These are phyloP conservation scores for Tricharina praecox DNA, from an alignment of 495 filamentous ascomycete genomes.

Conservation along the genomic window DNA sequence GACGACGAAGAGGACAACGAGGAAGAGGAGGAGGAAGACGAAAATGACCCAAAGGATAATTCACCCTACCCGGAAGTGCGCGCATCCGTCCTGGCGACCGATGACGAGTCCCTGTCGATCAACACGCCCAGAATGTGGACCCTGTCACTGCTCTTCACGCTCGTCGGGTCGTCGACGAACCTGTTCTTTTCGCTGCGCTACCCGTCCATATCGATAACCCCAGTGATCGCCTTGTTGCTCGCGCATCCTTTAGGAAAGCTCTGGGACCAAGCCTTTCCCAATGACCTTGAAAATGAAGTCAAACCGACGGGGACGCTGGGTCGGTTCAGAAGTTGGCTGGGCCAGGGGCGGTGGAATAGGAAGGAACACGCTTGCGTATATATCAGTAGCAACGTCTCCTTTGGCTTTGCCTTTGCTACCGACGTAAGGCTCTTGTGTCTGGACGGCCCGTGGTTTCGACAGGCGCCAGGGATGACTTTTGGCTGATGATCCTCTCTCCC, in stretches of 20 bases:
- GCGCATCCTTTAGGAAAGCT: conserved; percentile 63
- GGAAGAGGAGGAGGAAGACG: conserved; percentile 27
- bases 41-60: conserved; percentile 42
- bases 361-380: conserved; percentile 80
- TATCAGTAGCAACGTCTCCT: conserved; percentile 79
- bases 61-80: conserved; percentile 57
- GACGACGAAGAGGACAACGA: conserved; percentile 1
- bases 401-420: conserved; percentile 72
- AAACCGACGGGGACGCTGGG: conserved; percentile 25
- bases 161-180: conserved; percentile 68
- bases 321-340: conserved; percentile 50
- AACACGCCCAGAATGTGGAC: conserved; percentile 82
- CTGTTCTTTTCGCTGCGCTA: conserved; percentile 72
- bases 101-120: conserved; percentile 57
- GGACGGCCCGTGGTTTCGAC: background rate
- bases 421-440: conserved; percentile 36
- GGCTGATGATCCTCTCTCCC: background rate
- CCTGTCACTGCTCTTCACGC: conserved; percentile 56
- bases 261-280: conserved; percentile 48
- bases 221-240: conserved; percentile 64
- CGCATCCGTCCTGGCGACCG: conserved; percentile 56
- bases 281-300: conserved; percentile 5
- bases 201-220: conserved; percentile 70
- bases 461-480: background rate
- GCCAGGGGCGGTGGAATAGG: conserved; percentile 67